Base-by-base conservation (phyloP, 1,284 basidiomycete species). In the Acaromyces ingoldii region DNA sequence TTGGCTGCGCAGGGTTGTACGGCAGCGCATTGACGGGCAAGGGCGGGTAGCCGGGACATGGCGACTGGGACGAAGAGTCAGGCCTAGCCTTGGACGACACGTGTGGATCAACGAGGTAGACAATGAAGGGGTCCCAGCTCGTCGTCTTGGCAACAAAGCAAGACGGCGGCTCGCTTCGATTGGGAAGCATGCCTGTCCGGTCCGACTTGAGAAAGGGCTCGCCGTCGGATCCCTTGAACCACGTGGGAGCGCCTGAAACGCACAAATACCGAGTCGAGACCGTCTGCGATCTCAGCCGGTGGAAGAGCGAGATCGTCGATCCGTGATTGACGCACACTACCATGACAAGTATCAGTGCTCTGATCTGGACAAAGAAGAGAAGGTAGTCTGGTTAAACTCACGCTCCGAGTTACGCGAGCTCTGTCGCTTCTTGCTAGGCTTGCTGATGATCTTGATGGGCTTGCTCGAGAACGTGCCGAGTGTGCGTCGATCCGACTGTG, bases 231-330 rank as follows among this genome's bases (percentile, higher is more conserved):
- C 68, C 68, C 28, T 67, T 68, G 58, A 70, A 61, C 68, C 68
- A 70, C 1, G 68, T 67, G 5, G 68, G 85, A 21, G 91, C 89
- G 21, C 89, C 88, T 19, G 89, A 89, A 3, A 96, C 91, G 60
- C 90, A 91, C 49, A 97, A 85, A 66, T 93, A 96, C 67, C 92
- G 90, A 9, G 93, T 96, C 41, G 69, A 74, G 17, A 74, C 68
- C 11, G 74, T 73, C 50, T 76, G 92, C 0, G 91, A 91, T 49
- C 91, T 85, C 60, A 93, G 79, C 17, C 93, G 86, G 76, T 96
- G 92, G 82, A 93, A 97, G 44, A 96, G 78, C 3, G 91, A 92
- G 53, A 97, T 87, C 1, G 91, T 91, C 10, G 91, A 89, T 24
- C 92, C 93, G 77, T 97, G 92, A 76, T 88, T 88, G 76, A 97